phyloP scores from a whole-genome alignment of 2,329 filamentous ascomycete genomes.

The Penicillium nordicum region DNA sequence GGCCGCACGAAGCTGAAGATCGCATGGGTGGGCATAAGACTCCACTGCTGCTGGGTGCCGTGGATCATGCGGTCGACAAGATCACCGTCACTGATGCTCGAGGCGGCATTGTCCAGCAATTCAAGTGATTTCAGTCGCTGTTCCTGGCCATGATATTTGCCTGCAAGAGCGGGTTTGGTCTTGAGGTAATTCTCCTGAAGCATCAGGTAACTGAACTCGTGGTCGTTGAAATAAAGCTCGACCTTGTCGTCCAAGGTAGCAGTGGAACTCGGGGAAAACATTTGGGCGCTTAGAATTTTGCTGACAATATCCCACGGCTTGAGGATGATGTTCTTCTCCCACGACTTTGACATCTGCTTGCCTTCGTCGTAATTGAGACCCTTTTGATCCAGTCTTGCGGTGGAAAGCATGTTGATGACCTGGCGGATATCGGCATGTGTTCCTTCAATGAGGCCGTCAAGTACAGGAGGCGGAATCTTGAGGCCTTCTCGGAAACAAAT shows the following conservation, averaged over 20 bases:
- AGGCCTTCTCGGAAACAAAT: constrained; percentile 90
- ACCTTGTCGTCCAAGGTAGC: constrained; percentile 94
- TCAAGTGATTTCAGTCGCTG: constrained; percentile 79
- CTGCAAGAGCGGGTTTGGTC: constrained; percentile 68
- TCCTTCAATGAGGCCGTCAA: constrained; percentile 92
- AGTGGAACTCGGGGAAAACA: constrained; percentile 81
- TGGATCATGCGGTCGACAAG: constrained; percentile 98
- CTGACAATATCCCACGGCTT: constrained; percentile 98
- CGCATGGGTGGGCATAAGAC: constrained; percentile 92
- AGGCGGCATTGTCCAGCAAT: constrained; percentile 79
- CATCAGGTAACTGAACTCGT: constrained; percentile 97
- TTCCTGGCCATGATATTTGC: constrained; percentile 62
- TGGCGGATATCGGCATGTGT: constrained; percentile 94
- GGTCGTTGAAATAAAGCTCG: constrained; percentile 98
- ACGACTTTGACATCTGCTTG: constrained; percentile 93
- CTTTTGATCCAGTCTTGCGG: constrained; percentile 80
- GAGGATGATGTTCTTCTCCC: constrained; percentile 95
- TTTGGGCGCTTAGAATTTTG: constrained; percentile 82
- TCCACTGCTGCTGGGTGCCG: constrained; percentile 97
- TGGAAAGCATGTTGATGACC: constrained; percentile 97
- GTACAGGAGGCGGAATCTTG: constrained; percentile 75
- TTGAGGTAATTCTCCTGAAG: constrained; percentile 96
- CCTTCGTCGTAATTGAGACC: constrained; percentile 79
- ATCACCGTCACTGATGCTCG: constrained; percentile 96
- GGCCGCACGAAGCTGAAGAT: constrained; percentile 93